phyloP scores from a whole-genome alignment of 805 yeast genomes.

The Myxozyma nipponensis region DNA sequence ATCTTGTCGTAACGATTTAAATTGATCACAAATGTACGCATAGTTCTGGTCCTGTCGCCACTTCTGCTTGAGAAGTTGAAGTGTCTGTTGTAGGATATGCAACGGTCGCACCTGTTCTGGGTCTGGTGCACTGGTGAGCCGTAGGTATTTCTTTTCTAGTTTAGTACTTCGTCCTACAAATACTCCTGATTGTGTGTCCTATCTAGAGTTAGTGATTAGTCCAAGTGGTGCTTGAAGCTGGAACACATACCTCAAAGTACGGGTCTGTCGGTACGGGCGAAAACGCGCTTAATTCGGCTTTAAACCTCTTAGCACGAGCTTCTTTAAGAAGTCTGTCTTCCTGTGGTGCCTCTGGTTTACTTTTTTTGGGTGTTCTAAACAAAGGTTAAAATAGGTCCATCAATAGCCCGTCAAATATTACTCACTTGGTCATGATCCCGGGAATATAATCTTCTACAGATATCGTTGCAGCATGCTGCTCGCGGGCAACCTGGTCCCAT shows the following conservation, averaged over 20 bases:
- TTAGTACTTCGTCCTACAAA: constrained; percentile 61
- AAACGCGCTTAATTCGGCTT: not conserved
- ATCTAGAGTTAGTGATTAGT: not conserved
- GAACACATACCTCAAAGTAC: not conserved
- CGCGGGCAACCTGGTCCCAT: constrained; percentile 23
- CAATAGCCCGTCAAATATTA: too few species aligned
- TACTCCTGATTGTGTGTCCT: constrained; percentile 18
- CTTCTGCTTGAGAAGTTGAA: constrained; percentile 51
- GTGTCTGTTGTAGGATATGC: constrained; percentile 54
- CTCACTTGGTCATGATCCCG: too few species aligned
- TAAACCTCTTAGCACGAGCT: constrained; percentile 49
- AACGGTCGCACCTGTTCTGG: constrained; percentile 80
- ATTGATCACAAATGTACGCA: constrained; percentile 78
- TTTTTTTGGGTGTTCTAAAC: too few species aligned
- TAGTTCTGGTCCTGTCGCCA: constrained; percentile 56
- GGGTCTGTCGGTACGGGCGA: not conserved
- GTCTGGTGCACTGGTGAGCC: constrained; percentile 88
- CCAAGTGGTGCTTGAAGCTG: not conserved
- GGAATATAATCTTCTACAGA: too few species aligned
- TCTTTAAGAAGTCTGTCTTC: constrained; percentile 18
- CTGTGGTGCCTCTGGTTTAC: too few species aligned
- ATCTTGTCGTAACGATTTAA: constrained; percentile 90
- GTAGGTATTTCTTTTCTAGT: constrained; percentile 72
- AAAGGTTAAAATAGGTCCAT: too few species aligned
- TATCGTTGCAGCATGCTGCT: too few species aligned